phyloP scores from a whole-genome alignment of 164 flowering plant species.

The Tetrastigma voinierianum region DNA sequence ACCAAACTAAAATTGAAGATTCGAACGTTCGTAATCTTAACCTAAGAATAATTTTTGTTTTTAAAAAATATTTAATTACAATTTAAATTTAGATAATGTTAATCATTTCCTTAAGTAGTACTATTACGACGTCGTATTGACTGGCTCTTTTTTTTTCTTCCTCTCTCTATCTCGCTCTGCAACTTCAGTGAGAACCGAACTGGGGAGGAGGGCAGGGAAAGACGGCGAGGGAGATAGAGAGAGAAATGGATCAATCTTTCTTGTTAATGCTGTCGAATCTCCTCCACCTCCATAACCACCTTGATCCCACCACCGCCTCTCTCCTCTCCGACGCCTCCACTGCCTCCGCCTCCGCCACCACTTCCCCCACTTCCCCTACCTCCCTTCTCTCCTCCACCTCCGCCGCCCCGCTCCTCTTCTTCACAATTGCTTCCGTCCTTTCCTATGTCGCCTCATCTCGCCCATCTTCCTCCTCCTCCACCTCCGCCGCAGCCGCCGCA shows the following conservation, averaged over 20 bases:
- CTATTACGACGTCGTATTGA: no score
- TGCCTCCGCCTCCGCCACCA: constrained; percentile 29
- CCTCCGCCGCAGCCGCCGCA: constrained; percentile 18
- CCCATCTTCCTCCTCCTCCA: constrained; percentile 8
- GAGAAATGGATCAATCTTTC: constrained; percentile 68
- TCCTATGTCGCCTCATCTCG: constrained; percentile 39
- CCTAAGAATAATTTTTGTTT: no score
- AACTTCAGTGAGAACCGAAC: neutral
- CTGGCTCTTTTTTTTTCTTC: neutral
- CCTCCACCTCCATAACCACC: constrained; percentile 84
- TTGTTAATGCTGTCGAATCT: constrained; percentile 84
- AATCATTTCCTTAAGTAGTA: no score
- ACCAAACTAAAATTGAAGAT: no score
- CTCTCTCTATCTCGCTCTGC: neutral
- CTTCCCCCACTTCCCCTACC: constrained; percentile 28
- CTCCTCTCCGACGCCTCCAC: constrained; percentile 33
- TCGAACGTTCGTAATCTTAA: no score
- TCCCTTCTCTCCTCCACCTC: constrained; percentile 45
- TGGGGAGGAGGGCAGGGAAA: constrained; percentile 8
- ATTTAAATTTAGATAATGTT: no score
- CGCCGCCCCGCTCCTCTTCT: constrained; percentile 57
- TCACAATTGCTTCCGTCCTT: constrained; percentile 62
- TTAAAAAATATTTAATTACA: no score
- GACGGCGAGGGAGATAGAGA: constrained; percentile 6
- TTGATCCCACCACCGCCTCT: constrained; percentile 72